phyloP scores from a whole-genome alignment of 129 eudicot genomes.

The Cynara cardunculus region DNA sequence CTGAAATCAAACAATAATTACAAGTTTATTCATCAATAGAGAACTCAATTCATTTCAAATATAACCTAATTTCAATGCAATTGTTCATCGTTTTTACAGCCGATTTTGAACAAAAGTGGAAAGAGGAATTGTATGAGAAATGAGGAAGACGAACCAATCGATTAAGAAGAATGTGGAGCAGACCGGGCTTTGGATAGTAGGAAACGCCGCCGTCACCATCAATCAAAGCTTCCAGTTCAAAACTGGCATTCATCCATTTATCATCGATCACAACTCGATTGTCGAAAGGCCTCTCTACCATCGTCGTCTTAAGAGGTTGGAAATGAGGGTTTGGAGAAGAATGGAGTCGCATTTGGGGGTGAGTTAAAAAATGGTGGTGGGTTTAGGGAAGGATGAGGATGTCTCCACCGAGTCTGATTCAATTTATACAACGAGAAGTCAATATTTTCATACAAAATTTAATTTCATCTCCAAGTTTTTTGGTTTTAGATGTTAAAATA shows the following conservation, averaged over 20 bases:
- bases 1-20: constrained; percentile 37
- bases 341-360: not conserved
- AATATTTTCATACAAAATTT: too few relatives aligned
- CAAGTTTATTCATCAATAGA: not conserved
- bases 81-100: not conserved
- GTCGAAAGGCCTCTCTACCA: constrained; percentile 2
- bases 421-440: too few relatives aligned
- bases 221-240: constrained; percentile 44
- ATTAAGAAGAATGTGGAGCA: constrained; percentile 49
- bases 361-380: constrained; percentile 6
- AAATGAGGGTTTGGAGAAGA: not conserved
- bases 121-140: not conserved
- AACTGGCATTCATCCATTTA: constrained; percentile 8
- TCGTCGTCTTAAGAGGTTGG: not conserved
- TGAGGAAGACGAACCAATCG: constrained; percentile 41
- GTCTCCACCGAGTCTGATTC: not conserved
- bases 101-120: not conserved
- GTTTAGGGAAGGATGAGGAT: not conserved
- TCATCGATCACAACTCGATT: constrained; percentile 17
- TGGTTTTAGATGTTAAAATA: too few relatives aligned
- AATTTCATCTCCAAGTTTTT: too few relatives aligned
- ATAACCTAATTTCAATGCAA: not conserved
- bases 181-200: constrained; percentile 8
- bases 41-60: not conserved
- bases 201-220: constrained; percentile 9